These are phyloP conservation scores for Prinsepia uniflora DNA, from an alignment of 306 rosid species.

Conservation along the genomic window DNA sequence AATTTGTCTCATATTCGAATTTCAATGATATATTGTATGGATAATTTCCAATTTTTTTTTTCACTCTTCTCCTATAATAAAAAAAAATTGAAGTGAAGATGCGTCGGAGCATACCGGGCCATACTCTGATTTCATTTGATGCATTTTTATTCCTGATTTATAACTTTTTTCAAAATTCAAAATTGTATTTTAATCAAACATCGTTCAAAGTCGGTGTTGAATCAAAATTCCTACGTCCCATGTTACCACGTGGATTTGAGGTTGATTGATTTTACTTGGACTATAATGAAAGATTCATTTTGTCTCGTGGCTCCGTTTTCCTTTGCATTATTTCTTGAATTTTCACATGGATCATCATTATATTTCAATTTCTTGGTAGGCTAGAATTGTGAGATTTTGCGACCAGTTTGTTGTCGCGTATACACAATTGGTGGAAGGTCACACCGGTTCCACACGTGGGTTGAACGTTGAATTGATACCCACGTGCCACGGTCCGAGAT, in stretches of 20 bases:
- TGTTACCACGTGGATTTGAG: not conserved
- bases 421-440: not conserved
- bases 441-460: not conserved
- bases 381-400: not conserved
- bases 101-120: no score
- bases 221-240: not conserved
- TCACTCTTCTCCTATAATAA: no score
- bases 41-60: no score
- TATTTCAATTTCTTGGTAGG: no score
- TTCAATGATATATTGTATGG: no score
- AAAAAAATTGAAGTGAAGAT: no score
- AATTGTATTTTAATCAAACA: no score
- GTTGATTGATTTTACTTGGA: not conserved
- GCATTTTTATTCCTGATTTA: no score
- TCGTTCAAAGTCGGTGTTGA: no score
- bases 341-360: not conserved
- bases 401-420: not conserved
- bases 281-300: not conserved
- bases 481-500: slow-evolving; percentile 16
- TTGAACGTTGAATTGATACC: not conserved
- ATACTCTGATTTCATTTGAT: no score
- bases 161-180: no score
- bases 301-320: not conserved
- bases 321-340: not conserved
- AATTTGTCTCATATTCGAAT: no score